A percentile compares a stretch with the other conserved stretches of the same genome.
Evolutionary conservation across 345 rosid genomes (phyloP).

Genomic region (Eutrema yunnanense): DNA sequence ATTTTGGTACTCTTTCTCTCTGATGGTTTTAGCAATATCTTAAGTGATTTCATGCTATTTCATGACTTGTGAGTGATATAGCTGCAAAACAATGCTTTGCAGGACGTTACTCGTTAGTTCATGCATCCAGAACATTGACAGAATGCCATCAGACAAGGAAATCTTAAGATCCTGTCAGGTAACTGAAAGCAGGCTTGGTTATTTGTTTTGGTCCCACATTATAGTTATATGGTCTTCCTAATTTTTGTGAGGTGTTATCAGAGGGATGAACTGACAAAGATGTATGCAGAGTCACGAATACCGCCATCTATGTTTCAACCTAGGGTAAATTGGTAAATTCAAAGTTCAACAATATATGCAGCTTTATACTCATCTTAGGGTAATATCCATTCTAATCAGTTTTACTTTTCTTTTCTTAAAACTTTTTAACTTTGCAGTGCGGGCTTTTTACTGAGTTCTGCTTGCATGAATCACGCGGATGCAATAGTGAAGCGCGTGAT

Average conservation of each 20-base stretch:
- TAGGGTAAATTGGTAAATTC: conserved; percentile 61
- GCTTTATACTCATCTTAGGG: conserved; percentile 6
- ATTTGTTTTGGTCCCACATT: background rate
- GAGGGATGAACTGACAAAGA: conserved; percentile 69
- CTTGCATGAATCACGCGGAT: conserved; percentile 51
- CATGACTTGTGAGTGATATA: conserved; percentile 1
- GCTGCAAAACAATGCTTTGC: conserved; percentile 20
- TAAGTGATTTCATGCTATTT: conserved; percentile 16
- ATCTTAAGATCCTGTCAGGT: conserved; percentile 65
- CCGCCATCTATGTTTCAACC: conserved; percentile 46
- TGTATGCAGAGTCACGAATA: conserved; percentile 51
- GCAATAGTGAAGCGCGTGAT: conserved; percentile 41
- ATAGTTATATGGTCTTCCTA: conserved; percentile 26
- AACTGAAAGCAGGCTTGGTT: conserved; percentile 18
- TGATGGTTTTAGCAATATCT: conserved; percentile 5
- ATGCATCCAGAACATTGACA: conserved; percentile 59
- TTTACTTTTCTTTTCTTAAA: background rate
- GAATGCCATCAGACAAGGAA: conserved; percentile 49
- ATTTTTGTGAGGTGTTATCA: conserved; percentile 50
- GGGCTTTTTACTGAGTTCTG: conserved; percentile 62
- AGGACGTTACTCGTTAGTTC: conserved; percentile 69
- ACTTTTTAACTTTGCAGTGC: conserved; percentile 38
- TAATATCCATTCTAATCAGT: conserved; percentile 7
- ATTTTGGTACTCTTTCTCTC: conserved; percentile 51
- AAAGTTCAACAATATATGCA: conserved; percentile 12